These are phyloP conservation scores for Senna siamea DNA, from an alignment of 306 rosid species.

Conservation along the genomic window DNA sequence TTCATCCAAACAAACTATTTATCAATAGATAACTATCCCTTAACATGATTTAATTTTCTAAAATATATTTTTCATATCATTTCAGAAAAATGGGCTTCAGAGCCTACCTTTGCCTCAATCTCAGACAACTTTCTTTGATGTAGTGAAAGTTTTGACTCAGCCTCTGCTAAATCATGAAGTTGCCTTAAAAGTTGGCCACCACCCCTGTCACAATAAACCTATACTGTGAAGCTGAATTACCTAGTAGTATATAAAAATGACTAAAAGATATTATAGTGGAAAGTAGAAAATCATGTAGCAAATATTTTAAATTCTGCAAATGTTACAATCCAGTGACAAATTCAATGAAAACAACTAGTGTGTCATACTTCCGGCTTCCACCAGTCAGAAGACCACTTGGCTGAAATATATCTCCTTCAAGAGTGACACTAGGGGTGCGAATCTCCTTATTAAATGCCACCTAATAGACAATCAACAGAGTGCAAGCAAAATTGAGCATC, in stretches of 20 bases:
- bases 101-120: constrained; percentile 76
- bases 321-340: constrained; percentile 5
- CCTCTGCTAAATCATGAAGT: constrained; percentile 81
- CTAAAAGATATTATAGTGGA: constrained; percentile 28
- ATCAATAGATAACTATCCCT: neutral
- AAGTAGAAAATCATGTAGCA: constrained; percentile 17
- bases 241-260: constrained; percentile 31
- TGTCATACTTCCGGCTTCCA: constrained; percentile 92
- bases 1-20: neutral
- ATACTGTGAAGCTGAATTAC: constrained; percentile 27
- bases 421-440: constrained; percentile 86
- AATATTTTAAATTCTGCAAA: neutral
- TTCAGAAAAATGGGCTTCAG: constrained; percentile 14
- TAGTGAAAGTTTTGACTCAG: constrained; percentile 63
- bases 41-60: constrained; percentile 14
- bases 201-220: constrained; percentile 63
- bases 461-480: constrained; percentile 53
- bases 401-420: constrained; percentile 97
- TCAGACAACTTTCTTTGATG: constrained; percentile 73
- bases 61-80: constrained; percentile 12
- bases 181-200: constrained; percentile 85
- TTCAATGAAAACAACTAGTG: constrained; percentile 31
- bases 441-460: constrained; percentile 80
- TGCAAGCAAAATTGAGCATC: constrained; percentile 33
- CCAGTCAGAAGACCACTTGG: constrained; percentile 98